Evolutionary conservation across 495 filamentous ascomycete genomes (phyloP).

Genomic region (Tuber microsphaerosporum): DNA sequence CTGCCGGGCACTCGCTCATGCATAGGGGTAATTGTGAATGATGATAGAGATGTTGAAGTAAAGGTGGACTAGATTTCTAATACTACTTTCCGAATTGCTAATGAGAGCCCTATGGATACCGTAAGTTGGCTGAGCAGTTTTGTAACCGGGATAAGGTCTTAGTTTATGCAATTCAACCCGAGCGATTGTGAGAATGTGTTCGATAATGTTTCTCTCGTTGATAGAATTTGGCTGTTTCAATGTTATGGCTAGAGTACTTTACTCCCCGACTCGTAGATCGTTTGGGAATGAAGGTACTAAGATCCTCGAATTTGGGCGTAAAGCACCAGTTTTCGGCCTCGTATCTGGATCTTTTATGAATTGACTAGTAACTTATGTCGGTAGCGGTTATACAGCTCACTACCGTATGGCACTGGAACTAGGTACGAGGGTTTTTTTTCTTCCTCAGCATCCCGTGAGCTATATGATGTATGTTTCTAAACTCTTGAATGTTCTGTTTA

Average conservation of each 20-base stretch:
- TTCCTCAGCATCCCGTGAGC: neutral
- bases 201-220: neutral
- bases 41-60: neutral
- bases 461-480: no score
- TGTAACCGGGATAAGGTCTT: neutral
- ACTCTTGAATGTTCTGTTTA: no score
- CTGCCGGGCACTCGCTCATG: neutral
- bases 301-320: neutral
- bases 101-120: neutral
- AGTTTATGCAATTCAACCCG: neutral
- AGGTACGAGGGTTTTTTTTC: neutral
- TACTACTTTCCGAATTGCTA: neutral
- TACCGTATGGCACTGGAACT: neutral
- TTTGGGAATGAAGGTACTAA: neutral
- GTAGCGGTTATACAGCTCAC: neutral
- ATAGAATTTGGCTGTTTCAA: neutral
- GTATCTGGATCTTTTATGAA: neutral
- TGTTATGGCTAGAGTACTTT: neutral
- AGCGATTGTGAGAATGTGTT: neutral
- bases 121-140: neutral
- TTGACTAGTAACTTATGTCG: neutral
- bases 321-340: neutral
- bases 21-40: neutral
- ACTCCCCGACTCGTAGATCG: neutral
- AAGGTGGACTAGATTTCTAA: neutral